phyloP scores from a whole-genome alignment of 345 rosid species.

The Citrus glauca region DNA sequence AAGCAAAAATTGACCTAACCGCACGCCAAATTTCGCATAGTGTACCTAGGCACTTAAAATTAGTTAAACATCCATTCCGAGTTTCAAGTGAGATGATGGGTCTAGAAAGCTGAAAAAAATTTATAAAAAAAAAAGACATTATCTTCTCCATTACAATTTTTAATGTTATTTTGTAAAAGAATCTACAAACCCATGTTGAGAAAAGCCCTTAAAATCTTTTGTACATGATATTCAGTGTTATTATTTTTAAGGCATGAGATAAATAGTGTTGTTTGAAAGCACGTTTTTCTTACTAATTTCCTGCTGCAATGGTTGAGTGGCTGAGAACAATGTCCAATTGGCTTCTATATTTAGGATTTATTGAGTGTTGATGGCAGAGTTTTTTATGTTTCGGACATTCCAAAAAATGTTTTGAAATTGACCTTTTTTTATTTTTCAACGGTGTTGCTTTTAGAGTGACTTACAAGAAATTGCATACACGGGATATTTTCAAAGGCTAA shows the following conservation, averaged over 20 bases:
- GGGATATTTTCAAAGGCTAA: neutral
- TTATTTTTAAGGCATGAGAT: neutral
- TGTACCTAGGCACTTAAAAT: neutral
- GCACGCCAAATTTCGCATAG: neutral
- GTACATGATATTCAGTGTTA: neutral
- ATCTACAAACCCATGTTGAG: neutral
- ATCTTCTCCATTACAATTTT: neutral
- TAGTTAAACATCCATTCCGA: constrained; percentile 7
- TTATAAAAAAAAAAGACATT: neutral
- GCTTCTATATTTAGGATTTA: neutral
- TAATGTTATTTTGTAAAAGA: neutral
- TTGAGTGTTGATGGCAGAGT: neutral
- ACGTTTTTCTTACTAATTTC: constrained; percentile 13
- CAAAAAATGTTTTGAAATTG: neutral
- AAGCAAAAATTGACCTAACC: neutral
- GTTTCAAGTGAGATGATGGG: neutral
- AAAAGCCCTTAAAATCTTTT: constrained; percentile 3
- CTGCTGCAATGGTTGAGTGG: neutral
- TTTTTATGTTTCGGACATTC: neutral
- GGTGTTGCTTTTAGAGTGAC: neutral
- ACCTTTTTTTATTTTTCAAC: neutral
- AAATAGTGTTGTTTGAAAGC: neutral
- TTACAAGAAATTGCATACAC: neutral
- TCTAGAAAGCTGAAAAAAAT: neutral
- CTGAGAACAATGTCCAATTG: neutral